Evolutionary conservation across 1,284 basidiomycete genomes (phyloP), one percentile per base, ranked within the genome.

Genomic region (Marasmius oreades): DNA sequence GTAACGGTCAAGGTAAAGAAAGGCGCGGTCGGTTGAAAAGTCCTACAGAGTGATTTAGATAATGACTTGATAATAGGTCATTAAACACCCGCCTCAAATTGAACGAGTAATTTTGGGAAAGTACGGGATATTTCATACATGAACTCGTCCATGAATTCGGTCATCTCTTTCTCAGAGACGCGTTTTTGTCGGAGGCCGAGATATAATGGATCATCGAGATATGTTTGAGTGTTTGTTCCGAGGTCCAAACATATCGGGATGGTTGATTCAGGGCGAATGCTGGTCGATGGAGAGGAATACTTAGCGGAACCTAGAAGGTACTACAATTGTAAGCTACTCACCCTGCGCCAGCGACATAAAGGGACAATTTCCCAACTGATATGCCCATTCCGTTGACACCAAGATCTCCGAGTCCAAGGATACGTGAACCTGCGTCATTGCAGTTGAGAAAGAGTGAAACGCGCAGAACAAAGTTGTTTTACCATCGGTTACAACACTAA

Each of bases 311-410:
- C 34, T 44, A 20, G 28, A 18, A 26, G 56, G 42, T 24, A 28
- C 31, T 0, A 51, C 33, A 18, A 12, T n/a, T n/a, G 8, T 39
- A 26, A 28, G 46, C 53, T 50, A 65, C 76, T 63, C 69, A 88
- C 87, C 89, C 88, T 59, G 90, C 90, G 45, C 93, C 93, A 33
- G 93, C 92, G 58, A 96, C 81, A 68, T 97, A 98, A 36, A 98
- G 81, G 22, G 91, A 93, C 12, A 98, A 79, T 73, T 98, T 98
- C 45, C 95, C 95, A 59, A 96, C 90, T 20, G 90, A 86, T 66
- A 98, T 98, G 2, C 93, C 93, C 87, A 96, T 92, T n/a, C 88
- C 89, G 64, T 91, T 90, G 28, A 89, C 78, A 46, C 88, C 89
- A 39, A 97, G 84, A 69, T 98, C 95, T 34, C 95, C 95, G 28